These are phyloP conservation scores for Delonix regia DNA, from an alignment of 306 rosid genomes.

Conservation along the genomic window DNA sequence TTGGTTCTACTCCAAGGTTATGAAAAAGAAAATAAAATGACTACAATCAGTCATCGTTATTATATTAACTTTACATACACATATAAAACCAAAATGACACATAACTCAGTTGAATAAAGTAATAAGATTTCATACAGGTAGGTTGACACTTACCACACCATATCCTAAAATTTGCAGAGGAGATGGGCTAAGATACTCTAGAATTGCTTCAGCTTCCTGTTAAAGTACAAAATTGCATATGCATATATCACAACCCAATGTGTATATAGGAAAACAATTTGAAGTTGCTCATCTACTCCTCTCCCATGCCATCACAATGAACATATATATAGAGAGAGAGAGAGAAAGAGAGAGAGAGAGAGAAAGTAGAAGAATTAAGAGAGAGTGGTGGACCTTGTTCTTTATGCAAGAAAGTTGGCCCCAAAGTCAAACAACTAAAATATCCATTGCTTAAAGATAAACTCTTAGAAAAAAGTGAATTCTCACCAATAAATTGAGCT, in stretches of 20 bases:
- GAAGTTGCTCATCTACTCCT: constrained; percentile 6
- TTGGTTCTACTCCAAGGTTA: constrained; percentile 16
- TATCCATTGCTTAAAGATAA: not conserved
- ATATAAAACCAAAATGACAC: constrained; percentile 32
- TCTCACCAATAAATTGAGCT: not conserved
- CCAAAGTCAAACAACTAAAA: not conserved
- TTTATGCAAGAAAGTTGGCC: not conserved
- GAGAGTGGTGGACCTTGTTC: not conserved
- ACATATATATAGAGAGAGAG: too few species aligned
- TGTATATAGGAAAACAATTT: not conserved
- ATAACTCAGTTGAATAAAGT: constrained; percentile 27
- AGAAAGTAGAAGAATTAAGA: not conserved
- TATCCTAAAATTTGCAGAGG: constrained; percentile 70
- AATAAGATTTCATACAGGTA: constrained; percentile 26
- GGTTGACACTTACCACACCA: constrained; percentile 69
- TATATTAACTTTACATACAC: not conserved
- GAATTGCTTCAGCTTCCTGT: constrained; percentile 98
- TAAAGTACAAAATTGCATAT: constrained; percentile 37
- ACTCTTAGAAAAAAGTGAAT: not conserved
- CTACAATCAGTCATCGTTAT: constrained; percentile 1
- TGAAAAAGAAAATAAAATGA: not conserved
- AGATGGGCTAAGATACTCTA: constrained; percentile 73
- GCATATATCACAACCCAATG: not conserved
- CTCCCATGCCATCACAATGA: constrained; percentile 9
- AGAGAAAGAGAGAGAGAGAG: not conserved